Evolutionary conservation across 163 green algal genomes (phyloP), one percentile per base, ranked within the genome.

Genomic region (Chloromonas sp.): DNA sequence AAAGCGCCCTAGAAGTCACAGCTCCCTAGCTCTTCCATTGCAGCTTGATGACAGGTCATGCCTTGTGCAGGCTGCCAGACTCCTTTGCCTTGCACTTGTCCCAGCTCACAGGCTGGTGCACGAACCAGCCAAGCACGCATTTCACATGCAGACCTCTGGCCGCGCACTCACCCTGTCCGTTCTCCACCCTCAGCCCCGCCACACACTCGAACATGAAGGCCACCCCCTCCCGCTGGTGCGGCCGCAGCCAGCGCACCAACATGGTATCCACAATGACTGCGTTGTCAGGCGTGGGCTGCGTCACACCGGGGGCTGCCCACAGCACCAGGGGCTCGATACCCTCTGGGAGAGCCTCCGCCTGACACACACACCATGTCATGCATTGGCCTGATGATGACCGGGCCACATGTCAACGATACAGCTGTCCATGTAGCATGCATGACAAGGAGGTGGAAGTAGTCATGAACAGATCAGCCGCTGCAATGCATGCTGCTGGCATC

Each of bases 181-280:
- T 92, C 0, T 82, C 66, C 79, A 91, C 83, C 1, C 93, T 86
- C 84, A 98, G 92, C n/a, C 97, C 97, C 15, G 88, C 92, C 1
- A 99, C 95, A 82, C 97, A 99, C 83, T 99, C 97, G 90, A 99
- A 99, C 95, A 99, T 98, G 91, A 99, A 99, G 86, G 95, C 89
- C 58, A 99, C 95, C 1, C 97, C 97, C 87, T 99, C 97, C 0
- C 97, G 89, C 92, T 99, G 97, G 88, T 99, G 97, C 3, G 95
- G 93, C 14, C 97, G 91, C 84, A 99, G 92, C 87, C 92, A 99
- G 71, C 94, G 92, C 0, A 94, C 95, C 15, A 99, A 91, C 93
- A 97, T 96, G 84, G 86, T 82, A 88, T 99, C 97, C 14, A 99
- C 97, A 1, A 84, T 83, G 3, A n/a, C 58, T 70, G n/a, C 3